phyloP scores from a whole-genome alignment of 805 yeast genomes.

The Schizosaccharomyces lindneri region DNA sequence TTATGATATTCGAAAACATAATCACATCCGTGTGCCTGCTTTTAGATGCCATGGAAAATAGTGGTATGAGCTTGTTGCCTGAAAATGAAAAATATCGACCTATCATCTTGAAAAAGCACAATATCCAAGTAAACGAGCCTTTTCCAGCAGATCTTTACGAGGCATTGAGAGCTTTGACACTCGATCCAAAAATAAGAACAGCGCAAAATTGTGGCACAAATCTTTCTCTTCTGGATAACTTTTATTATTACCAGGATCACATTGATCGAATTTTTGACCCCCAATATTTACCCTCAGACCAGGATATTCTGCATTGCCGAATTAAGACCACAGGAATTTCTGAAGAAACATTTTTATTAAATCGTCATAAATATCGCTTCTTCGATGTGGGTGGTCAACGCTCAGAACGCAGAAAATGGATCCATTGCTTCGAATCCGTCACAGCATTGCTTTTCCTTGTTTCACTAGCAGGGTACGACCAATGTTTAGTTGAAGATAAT shows the following conservation, averaged over 20 bases:
- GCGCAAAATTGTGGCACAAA: background rate
- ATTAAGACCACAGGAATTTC: conserved; percentile 68
- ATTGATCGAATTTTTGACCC: conserved; percentile 29
- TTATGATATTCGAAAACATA: conserved; percentile 72
- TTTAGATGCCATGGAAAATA: background rate
- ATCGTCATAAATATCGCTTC: conserved; percentile 29
- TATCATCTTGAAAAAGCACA: background rate
- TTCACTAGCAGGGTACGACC: conserved; percentile 62
- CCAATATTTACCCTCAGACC: conserved; percentile 36
- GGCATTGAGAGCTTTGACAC: background rate
- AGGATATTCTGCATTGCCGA: conserved; percentile 55
- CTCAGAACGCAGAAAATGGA: conserved; percentile 73
- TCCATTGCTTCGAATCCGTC: conserved; percentile 69
- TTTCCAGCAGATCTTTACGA: background rate
- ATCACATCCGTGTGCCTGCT: background rate
- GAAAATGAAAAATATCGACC: background rate
- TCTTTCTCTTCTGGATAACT: background rate
- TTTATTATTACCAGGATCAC: conserved; percentile 34
- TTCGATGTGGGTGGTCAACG: conserved; percentile 66
- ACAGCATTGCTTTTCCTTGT: conserved; percentile 62
- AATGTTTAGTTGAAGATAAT: conserved; percentile 42
- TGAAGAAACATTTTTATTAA: conserved; percentile 47
- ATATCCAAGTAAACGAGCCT: background rate
- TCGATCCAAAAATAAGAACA: background rate
- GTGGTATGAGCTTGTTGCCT: background rate